Evolutionary conservation across 2,329 filamentous ascomycete species (phyloP).

Genomic region (Nothopassalora personata): DNA sequence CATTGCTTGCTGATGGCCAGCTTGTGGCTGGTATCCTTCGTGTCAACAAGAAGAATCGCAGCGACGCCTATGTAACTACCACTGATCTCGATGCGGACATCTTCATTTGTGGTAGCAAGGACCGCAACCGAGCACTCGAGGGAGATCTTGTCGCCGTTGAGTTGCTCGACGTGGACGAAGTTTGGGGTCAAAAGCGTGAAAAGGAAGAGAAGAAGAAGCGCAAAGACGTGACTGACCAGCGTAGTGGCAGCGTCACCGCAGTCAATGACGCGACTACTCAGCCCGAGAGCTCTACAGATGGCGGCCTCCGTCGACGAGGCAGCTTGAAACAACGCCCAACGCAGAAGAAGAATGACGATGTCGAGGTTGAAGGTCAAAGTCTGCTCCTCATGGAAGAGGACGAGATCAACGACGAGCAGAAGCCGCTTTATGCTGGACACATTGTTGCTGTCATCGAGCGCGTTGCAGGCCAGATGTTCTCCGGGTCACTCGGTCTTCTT

Average conservation of each 20-base stretch:
- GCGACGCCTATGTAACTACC: constrained; percentile 94
- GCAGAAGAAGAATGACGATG: constrained; percentile 99
- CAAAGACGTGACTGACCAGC: constrained; percentile 94
- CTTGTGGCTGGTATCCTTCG: constrained; percentile 93
- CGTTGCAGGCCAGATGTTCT: constrained; percentile 98
- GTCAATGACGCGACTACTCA: constrained; percentile 56
- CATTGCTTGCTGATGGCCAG: constrained; percentile 83
- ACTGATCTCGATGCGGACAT: constrained; percentile 95
- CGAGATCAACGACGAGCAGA: constrained; percentile 97
- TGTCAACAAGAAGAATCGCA: constrained; percentile 99
- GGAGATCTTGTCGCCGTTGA: constrained; percentile 94
- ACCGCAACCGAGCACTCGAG: constrained; percentile 92
- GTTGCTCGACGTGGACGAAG: constrained; percentile 93
- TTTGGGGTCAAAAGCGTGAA: constrained; percentile 97
- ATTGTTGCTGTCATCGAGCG: constrained; percentile 97
- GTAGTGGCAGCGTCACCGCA: constrained; percentile 65
- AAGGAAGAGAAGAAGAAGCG: constrained; percentile 99
- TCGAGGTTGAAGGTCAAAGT: constrained; percentile 97
- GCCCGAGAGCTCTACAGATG: constrained; percentile 62
- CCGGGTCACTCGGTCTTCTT: constrained; percentile 82
- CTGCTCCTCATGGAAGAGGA: constrained; percentile 95
- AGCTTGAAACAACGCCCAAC: constrained; percentile 94
- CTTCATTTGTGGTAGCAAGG: constrained; percentile 99
- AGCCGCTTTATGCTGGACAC: constrained; percentile 93
- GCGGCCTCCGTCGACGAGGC: constrained; percentile 83